Evolutionary conservation across 352 stramenopile genomes (phyloP).

Genomic region (Globisporangium mamillatum): DNA sequence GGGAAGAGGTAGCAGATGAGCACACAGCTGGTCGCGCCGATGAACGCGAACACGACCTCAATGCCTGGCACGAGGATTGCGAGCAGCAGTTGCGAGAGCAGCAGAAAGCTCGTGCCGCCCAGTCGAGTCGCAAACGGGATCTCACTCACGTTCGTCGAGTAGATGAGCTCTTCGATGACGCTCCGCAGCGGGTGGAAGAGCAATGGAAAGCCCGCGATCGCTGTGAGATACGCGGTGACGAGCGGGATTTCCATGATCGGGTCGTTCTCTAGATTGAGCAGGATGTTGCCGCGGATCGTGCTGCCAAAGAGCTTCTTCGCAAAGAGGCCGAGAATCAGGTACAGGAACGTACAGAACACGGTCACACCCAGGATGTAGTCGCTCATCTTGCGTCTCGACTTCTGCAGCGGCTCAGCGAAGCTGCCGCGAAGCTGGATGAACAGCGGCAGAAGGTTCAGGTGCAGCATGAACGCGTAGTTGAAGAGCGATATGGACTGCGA

Average conservation of each 20-base stretch:
- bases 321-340: slow-evolving; percentile 51
- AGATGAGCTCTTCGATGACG: slow-evolving; percentile 59
- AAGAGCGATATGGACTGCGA: slow-evolving; percentile 68
- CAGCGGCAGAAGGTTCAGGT: slow-evolving; percentile 75
- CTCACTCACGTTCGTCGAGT: slow-evolving; percentile 39
- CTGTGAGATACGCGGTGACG: slow-evolving; percentile 65
- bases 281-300: slow-evolving; percentile 63
- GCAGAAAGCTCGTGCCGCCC: slow-evolving; percentile 43
- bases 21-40: slow-evolving; percentile 43
- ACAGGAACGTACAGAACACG: slow-evolving; percentile 59
- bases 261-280: slow-evolving; percentile 78
- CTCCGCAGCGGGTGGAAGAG: slow-evolving; percentile 69
- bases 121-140: slow-evolving; percentile 50
- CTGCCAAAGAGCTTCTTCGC: slow-evolving; percentile 53
- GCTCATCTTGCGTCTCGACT: slow-evolving; percentile 50
- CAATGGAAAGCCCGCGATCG: slow-evolving; percentile 72
- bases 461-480: slow-evolving; percentile 87
- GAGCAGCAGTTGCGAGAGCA: slow-evolving; percentile 53
- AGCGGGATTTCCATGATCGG: slow-evolving; percentile 63
- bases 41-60: slow-evolving; percentile 51
- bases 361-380: slow-evolving; percentile 46
- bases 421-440: slow-evolving; percentile 67
- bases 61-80: slow-evolving; percentile 59
- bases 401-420: slow-evolving; percentile 48
- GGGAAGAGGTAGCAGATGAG: slow-evolving; percentile 54